phyloP scores from a whole-genome alignment of 768 basidiomycete genomes.

The Nevesoporus exiguus region DNA sequence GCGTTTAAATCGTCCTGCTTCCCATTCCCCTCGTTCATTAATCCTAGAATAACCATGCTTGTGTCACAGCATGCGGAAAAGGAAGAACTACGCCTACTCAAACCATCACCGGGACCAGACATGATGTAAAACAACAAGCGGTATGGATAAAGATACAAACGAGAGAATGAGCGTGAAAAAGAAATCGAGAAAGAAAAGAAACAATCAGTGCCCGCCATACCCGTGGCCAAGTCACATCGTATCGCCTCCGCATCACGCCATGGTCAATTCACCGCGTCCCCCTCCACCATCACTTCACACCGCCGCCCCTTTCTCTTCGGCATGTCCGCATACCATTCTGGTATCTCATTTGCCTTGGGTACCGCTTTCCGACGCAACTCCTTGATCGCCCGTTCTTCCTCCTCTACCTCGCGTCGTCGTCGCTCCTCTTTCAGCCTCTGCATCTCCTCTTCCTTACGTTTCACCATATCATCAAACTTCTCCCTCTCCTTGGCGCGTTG shows the following conservation, averaged over 20 bases:
- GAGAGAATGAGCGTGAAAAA: not conserved
- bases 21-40: constrained; percentile 22
- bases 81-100: not conserved
- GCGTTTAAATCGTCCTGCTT: constrained; percentile 18
- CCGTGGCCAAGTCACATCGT: constrained; percentile 14
- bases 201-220: not conserved
- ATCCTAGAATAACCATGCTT: constrained; percentile 22
- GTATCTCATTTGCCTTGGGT: constrained; percentile 67
- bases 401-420: constrained; percentile 44
- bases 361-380: constrained; percentile 62
- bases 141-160: constrained; percentile 15
- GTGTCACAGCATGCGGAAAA: constrained; percentile 8
- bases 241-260: constrained; percentile 17
- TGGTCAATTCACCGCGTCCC: constrained; percentile 2
- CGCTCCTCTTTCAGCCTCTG: constrained; percentile 45
- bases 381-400: constrained; percentile 58
- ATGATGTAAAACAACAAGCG: constrained; percentile 18
- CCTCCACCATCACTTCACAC: constrained; percentile 13
- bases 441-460: constrained; percentile 53
- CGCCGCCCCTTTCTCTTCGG: constrained; percentile 49
- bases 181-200: constrained; percentile 6
- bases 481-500: constrained; percentile 57
- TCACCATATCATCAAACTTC: constrained; percentile 57
- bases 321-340: constrained; percentile 72
- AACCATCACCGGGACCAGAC: not conserved